A percentile compares a stretch with the other conserved stretches of the same genome.
phyloP scores from a whole-genome alignment of 73 alveolate genomes.

The Symbiodinium natans region DNA sequence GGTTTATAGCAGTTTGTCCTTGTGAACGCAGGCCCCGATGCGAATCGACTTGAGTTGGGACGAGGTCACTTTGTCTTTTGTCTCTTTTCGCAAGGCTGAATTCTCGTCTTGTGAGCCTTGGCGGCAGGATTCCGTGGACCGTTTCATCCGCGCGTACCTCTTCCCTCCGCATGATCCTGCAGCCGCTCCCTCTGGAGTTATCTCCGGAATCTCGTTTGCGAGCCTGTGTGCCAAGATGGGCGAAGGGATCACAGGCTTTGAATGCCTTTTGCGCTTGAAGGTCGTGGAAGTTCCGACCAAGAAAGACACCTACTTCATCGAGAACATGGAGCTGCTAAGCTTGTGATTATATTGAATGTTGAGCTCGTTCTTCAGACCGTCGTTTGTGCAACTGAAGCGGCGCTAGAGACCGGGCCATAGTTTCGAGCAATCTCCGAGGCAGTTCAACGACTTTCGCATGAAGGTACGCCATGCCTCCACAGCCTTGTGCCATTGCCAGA shows the following conservation, averaged over 20 bases:
- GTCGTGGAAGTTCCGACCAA: conserved; percentile 72
- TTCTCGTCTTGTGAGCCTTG: not conserved
- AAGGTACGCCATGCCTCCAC: conserved; percentile 28
- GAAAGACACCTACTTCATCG: conserved; percentile 67
- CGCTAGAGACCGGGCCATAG: not conserved
- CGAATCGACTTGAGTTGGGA: conserved; percentile 71
- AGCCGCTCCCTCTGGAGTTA: not conserved
- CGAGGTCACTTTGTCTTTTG: conserved; percentile 7
- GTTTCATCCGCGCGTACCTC: conserved; percentile 74
- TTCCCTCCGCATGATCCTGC: conserved; percentile 87
- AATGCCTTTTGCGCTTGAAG: not conserved
- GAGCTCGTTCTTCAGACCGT: not conserved
- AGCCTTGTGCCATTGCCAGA: not conserved
- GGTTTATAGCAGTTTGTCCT: not conserved
- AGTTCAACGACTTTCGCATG: conserved; percentile 85
- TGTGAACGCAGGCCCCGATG: conserved; percentile 28
- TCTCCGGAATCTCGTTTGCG: not conserved
- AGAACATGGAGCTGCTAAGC: conserved; percentile 78
- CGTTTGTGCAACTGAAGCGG: not conserved
- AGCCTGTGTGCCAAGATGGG: not conserved
- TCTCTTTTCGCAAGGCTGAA: too few relatives aligned
- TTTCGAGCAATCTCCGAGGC: conserved; percentile 17
- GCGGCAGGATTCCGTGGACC: conserved; percentile 52
- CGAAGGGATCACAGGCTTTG: not conserved
- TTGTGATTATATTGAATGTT: not conserved